Base-by-base conservation (phyloP, 176 grass and related monocot species). In the Carex scoparia region DNA sequence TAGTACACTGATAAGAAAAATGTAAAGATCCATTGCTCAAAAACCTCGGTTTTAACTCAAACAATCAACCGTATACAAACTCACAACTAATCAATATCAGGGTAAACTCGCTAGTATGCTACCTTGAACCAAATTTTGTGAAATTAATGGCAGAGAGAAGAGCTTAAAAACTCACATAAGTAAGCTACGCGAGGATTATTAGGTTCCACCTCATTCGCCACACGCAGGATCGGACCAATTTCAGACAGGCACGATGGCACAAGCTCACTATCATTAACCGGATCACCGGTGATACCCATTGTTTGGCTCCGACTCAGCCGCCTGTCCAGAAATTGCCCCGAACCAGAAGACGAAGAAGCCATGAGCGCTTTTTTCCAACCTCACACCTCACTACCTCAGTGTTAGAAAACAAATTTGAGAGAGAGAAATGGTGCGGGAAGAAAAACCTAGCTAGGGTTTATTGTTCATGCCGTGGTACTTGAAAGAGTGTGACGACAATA, bases 151-250 rank as follows among this genome's bases (percentile, higher is more conserved):
- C 58, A n/a, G 56, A 80, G 6, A 65, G 70, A 4, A 18, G n/a
- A 27, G 15, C 28, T 19, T 23, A 74, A 28, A 5, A 19, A 86
- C 91, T 67, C n/a, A 97, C 94, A 97, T 18, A 97, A 88, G 79
- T 97, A 97, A 0, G 94, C 94, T 23, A 97, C 94, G 10, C 91
- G 86, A 14, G 89, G 88, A 69, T 93, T 90, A 23, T 4, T 85
- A 10, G 88, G 69, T 67, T 97, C 88, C 54, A 97, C 88, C 89
- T 97, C 91, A 44, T 93, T 94, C 31, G 94, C 94, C 30, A 94
- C 91, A 0, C 94, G 91, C 56, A 97, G 94, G 79, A 97, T 91
- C 42, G 94, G 94, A 0, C 72, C 84, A 38, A 97, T 97, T 90
- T 90, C 90, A 18, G 79, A 80, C 30, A 97, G 89, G 18, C 87